Evolutionary conservation across 2,329 filamentous ascomycete genomes (phyloP).

Genomic region (Botryotinia narcissicola): DNA sequence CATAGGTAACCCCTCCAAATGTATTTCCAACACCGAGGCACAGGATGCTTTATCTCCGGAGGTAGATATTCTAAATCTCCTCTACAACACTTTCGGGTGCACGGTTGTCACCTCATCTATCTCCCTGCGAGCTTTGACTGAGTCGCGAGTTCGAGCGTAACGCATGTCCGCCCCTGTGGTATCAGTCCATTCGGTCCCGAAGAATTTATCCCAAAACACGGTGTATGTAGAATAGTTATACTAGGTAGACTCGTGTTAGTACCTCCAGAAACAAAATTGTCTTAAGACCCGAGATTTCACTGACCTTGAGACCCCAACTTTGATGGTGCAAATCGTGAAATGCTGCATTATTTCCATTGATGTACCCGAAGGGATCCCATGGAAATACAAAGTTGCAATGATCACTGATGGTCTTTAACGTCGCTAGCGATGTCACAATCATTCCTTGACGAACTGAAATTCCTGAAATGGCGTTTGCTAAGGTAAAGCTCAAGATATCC

Average conservation of each 20-base stretch:
- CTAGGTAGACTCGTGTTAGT: neutral
- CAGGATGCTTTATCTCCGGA: neutral
- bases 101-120: neutral
- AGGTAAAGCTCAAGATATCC: constrained; percentile 16
- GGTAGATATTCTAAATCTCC: neutral
- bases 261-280: neutral
- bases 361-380: constrained; percentile 14
- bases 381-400: constrained; percentile 21
- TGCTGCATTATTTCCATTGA: constrained; percentile 15
- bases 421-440: constrained; percentile 15
- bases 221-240: constrained; percentile 21
- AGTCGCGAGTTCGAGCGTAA: constrained; percentile 16
- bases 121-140: constrained; percentile 3
- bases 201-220: constrained; percentile 20
- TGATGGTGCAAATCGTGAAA: constrained; percentile 24
- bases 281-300: neutral
- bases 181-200: constrained; percentile 20
- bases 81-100: neutral
- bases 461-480: constrained; percentile 16
- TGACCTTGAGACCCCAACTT: constrained; percentile 20
- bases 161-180: constrained; percentile 4
- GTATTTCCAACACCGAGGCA: neutral
- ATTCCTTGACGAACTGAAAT: constrained; percentile 20
- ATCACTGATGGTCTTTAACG: constrained; percentile 19
- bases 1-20: neutral